Evolutionary conservation across 331 rosid species (phyloP).

Genomic region (Spiraea crenata): DNA sequence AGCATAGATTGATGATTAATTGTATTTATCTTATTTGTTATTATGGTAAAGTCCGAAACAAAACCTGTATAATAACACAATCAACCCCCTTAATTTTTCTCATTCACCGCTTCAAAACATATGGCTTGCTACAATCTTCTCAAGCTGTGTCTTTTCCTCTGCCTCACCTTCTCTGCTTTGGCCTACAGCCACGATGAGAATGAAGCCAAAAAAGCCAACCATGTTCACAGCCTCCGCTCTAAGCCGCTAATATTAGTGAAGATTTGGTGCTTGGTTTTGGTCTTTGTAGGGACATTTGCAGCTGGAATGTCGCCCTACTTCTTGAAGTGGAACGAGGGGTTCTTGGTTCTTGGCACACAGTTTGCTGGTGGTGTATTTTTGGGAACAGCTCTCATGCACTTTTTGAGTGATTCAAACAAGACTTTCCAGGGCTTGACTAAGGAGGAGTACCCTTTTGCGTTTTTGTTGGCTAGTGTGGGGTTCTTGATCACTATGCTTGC

Average conservation of each 20-base stretch:
- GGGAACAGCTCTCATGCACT: slow-evolving; percentile 87
- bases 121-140: slow-evolving; percentile 30
- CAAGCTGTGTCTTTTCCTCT: slow-evolving; percentile 10
- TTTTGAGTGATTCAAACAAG: slow-evolving; percentile 64
- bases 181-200: slow-evolving; percentile 45
- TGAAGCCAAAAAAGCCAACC: not conserved
- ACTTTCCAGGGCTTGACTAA: slow-evolving; percentile 58
- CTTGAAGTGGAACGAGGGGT: slow-evolving; percentile 70
- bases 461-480: slow-evolving; percentile 69
- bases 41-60: too few species aligned
- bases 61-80: too few species aligned
- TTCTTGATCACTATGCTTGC: slow-evolving; percentile 62
- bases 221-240: slow-evolving; percentile 32
- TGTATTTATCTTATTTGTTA: too few species aligned
- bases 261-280: slow-evolving; percentile 58
- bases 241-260: slow-evolving; percentile 46
- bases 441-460: slow-evolving; percentile 67
- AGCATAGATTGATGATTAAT: too few species aligned
- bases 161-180: slow-evolving; percentile 35
- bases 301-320: slow-evolving; percentile 62
- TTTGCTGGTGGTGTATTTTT: slow-evolving; percentile 86
- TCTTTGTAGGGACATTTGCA: slow-evolving; percentile 43
- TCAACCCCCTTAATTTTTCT: too few species aligned
- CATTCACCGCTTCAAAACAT: too few species aligned
- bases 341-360: slow-evolving; percentile 68